These are phyloP conservation scores for Silene latifolia DNA, from an alignment of 148 eudicot genomes.

Conservation along the genomic window DNA sequence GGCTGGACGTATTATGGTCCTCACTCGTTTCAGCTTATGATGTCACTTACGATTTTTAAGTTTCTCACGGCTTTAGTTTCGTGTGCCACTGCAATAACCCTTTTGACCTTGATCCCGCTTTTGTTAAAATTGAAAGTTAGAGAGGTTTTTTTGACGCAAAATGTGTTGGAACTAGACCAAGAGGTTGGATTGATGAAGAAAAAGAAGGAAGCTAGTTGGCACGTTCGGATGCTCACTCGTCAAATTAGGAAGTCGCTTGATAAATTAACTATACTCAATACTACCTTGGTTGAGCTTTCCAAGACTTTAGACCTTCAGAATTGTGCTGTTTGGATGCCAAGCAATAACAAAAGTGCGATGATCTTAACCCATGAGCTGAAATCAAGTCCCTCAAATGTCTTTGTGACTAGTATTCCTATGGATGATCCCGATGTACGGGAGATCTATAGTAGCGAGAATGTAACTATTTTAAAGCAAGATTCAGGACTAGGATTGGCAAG, in stretches of 20 bases:
- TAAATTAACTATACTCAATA: constrained; percentile 67
- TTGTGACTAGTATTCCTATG: constrained; percentile 37
- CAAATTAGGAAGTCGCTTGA: constrained; percentile 87
- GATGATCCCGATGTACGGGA: constrained; percentile 57
- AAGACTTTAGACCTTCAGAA: constrained; percentile 67
- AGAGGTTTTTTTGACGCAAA: constrained; percentile 71
- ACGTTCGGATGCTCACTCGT: constrained; percentile 90
- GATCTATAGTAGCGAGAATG: constrained; percentile 49
- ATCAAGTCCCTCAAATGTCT: constrained; percentile 24
- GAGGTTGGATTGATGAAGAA: constrained; percentile 75
- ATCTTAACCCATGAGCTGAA: constrained; percentile 59
- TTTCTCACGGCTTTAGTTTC: constrained; percentile 91
- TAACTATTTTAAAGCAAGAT: constrained; percentile 49
- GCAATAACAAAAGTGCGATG: constrained; percentile 56
- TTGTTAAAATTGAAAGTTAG: constrained; percentile 83
- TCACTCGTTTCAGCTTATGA: constrained; percentile 78
- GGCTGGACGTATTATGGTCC: constrained; percentile 85
- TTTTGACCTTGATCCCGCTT: constrained; percentile 74
- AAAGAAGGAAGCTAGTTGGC: constrained; percentile 78
- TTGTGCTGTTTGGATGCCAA: constrained; percentile 97
- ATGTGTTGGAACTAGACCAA: constrained; percentile 72
- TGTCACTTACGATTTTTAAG: constrained; percentile 85
- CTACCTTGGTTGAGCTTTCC: constrained; percentile 86
- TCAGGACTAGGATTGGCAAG: constrained; percentile 58
- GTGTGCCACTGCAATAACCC: constrained; percentile 89